phyloP scores from a whole-genome alignment of 305 asterid genomes.

The Fraxinus sp. region DNA sequence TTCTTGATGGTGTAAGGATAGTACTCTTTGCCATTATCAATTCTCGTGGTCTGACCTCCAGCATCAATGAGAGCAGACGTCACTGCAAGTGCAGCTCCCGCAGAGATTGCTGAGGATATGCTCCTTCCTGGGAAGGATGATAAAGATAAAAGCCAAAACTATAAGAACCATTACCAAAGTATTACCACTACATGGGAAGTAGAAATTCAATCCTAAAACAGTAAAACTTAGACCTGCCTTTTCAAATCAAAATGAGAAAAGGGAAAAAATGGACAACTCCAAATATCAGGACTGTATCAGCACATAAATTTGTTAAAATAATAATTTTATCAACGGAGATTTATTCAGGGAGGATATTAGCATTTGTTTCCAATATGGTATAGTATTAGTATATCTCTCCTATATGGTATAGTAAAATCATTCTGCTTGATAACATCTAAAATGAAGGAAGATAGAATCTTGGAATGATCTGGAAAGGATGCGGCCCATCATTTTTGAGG shows the following conservation, averaged over 20 bases:
- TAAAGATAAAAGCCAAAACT: slow-evolving; percentile 12
- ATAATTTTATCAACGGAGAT: not conserved
- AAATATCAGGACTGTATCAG: not conserved
- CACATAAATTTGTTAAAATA: not conserved
- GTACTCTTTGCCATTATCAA: slow-evolving; percentile 78
- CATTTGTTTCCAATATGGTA: not conserved
- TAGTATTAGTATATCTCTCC: not conserved
- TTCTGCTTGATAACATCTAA: not conserved
- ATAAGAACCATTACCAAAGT: not conserved
- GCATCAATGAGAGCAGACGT: slow-evolving; percentile 69
- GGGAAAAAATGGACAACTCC: not conserved
- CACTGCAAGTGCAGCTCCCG: slow-evolving; percentile 85
- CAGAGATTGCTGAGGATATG: slow-evolving; percentile 70
- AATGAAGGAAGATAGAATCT: not conserved
- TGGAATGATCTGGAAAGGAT: not conserved
- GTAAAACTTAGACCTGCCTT: not conserved
- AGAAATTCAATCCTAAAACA: not conserved
- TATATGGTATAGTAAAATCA: not conserved
- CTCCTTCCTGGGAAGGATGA: slow-evolving; percentile 63
- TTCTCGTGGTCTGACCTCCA: slow-evolving; percentile 77
- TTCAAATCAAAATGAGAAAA: not conserved
- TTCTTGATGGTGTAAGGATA: slow-evolving; percentile 79
- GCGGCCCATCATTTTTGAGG: not conserved
- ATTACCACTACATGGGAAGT: not conserved
- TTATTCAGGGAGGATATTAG: not conserved